A percentile compares a stretch with the other conserved stretches of the same genome.
Evolutionary conservation across 2,329 filamentous ascomycete species (phyloP).

Genomic region (Sporothrix sp.): DNA sequence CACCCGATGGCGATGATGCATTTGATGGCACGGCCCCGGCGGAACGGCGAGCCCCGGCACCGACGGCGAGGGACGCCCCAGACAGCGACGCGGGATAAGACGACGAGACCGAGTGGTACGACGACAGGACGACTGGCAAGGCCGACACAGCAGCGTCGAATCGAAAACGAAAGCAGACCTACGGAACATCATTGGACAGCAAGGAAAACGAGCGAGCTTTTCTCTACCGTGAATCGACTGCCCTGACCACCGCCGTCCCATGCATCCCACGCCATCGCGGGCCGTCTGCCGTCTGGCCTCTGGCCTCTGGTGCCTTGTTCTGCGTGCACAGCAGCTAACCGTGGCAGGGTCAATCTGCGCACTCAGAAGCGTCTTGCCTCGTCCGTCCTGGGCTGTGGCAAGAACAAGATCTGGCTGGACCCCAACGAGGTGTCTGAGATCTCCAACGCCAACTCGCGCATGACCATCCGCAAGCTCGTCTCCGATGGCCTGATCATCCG

Average conservation of each 20-base stretch:
- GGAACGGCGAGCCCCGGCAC: background rate
- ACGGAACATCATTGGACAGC: too few relatives aligned
- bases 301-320: too few relatives aligned
- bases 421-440: conserved; percentile 99
- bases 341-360: conserved; percentile 89
- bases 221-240: too few relatives aligned
- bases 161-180: background rate
- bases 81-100: background rate
- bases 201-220: too few relatives aligned
- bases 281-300: background rate
- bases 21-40: conserved; percentile 8
- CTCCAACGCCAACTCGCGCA: conserved; percentile 99
- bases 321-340: background rate
- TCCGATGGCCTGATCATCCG: conserved; percentile 99
- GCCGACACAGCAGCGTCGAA: background rate
- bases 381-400: conserved; percentile 95
- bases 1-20: conserved; percentile 12
- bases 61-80: background rate
- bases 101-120: background rate
- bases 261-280: background rate
- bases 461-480: conserved; percentile 99
- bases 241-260: too few relatives aligned
- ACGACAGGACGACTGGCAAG: background rate
- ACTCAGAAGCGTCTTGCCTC: conserved; percentile 99
- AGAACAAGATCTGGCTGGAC: conserved; percentile 99